Conservation (phyloP, 2,329 filamentous ascomycete genomes). For the Aspergillus fructus region DNA sequence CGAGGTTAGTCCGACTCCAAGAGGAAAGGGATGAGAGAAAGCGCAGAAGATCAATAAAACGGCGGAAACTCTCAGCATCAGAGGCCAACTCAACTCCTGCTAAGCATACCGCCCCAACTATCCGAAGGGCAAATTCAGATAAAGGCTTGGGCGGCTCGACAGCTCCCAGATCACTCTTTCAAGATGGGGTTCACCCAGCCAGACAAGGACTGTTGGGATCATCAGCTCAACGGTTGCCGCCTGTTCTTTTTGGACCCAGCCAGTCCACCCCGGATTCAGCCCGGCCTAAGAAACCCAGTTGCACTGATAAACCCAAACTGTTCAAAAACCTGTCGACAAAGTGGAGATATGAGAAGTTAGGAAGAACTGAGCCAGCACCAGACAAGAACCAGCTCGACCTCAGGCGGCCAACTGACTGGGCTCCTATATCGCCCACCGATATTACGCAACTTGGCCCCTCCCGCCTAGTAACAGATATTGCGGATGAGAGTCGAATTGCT, state of each 20-base stretch:
- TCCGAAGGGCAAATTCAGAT: neutral
- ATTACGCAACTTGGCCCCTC: neutral
- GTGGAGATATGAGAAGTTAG: constrained; percentile 32
- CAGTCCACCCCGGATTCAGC: neutral
- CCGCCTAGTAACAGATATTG: neutral
- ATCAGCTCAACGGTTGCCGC: neutral
- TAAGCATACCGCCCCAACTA: neutral
- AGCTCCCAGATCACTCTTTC: neutral
- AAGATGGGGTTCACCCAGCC: constrained; percentile 1
- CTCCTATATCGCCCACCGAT: constrained; percentile 10
- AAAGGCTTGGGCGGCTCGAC: neutral
- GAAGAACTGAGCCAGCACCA: constrained; percentile 34
- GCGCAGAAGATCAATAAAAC: constrained; percentile 29
- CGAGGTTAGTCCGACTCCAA: constrained; percentile 20
- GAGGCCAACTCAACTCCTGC: neutral
- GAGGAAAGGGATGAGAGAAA: constrained; percentile 24
- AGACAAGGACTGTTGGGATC: neutral
- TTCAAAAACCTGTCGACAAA: constrained; percentile 27
- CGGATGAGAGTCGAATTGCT: neutral
- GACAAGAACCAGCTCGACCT: constrained; percentile 37
- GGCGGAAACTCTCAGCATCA: constrained; percentile 22
- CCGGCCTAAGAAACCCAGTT: constrained; percentile 10
- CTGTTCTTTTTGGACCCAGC: constrained; percentile 20
- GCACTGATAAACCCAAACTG: constrained; percentile 5
- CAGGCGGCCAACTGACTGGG: constrained; percentile 35